Percentiles rank a stretch among this genome's conserved stretches.
phyloP scores from a whole-genome alignment of 2,329 filamentous ascomycete species.

The Colletotrichum sublineola region DNA sequence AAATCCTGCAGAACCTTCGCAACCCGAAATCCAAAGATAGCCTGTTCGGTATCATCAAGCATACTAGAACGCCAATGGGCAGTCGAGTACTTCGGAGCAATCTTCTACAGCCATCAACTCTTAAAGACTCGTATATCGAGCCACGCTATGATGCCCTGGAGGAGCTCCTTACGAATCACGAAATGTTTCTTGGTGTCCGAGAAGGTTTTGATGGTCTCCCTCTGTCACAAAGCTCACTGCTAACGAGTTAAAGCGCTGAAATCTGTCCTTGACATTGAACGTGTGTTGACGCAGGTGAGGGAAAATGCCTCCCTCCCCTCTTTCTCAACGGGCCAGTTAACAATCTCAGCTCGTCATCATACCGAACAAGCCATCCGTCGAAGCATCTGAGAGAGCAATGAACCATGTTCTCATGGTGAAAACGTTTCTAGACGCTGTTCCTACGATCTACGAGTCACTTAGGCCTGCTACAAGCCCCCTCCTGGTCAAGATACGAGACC shows the following conservation, averaged over 20 bases:
- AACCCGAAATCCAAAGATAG: slow-evolving; percentile 83
- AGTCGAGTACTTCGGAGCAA: slow-evolving; percentile 85
- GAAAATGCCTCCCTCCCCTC: background rate
- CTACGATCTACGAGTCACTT: slow-evolving; percentile 77
- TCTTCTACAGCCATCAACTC: slow-evolving; percentile 89
- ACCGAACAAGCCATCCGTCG: slow-evolving; percentile 73
- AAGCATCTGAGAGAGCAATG: slow-evolving; percentile 82
- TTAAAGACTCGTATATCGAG: slow-evolving; percentile 71
- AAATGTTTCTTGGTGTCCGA: slow-evolving; percentile 84
- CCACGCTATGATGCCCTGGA: slow-evolving; percentile 86
- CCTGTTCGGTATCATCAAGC: slow-evolving; percentile 86
- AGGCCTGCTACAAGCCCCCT: slow-evolving; percentile 73
- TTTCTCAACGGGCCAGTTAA: slow-evolving; percentile 39
- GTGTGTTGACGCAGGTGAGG: slow-evolving; percentile 77
- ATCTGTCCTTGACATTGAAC: slow-evolving; percentile 83
- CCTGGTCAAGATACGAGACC: slow-evolving; percentile 75
- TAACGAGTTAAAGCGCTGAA: slow-evolving; percentile 72
- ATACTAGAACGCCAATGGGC: slow-evolving; percentile 91
- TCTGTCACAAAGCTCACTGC: background rate
- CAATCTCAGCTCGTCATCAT: slow-evolving; percentile 78
- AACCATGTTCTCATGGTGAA: slow-evolving; percentile 92
- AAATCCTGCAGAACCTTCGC: slow-evolving; percentile 89
- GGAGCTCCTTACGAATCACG: slow-evolving; percentile 84
- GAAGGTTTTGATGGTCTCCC: slow-evolving; percentile 64
- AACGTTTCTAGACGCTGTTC: slow-evolving; percentile 78